Conservation (phyloP, 2,329 filamentous ascomycete genomes). For the Amauroascus niger region DNA sequence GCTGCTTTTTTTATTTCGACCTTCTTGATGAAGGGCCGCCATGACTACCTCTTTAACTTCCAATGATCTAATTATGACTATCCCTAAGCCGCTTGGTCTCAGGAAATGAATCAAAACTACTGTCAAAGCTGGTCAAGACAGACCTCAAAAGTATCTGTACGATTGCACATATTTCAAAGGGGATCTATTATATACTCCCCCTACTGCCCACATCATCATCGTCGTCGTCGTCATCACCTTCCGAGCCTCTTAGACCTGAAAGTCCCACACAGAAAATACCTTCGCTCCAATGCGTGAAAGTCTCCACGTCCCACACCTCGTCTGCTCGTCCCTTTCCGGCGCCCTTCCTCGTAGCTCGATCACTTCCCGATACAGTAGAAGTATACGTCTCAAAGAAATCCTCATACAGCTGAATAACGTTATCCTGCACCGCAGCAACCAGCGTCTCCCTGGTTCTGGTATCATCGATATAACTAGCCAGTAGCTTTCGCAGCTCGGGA, state of each 20-base stretch:
- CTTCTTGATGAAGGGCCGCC: too few species aligned
- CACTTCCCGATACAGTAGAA: slow-evolving; percentile 27
- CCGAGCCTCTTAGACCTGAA: slow-evolving; percentile 22
- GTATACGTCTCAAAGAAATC: slow-evolving; percentile 51
- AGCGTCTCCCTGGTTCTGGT: slow-evolving; percentile 56
- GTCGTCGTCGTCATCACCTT: slow-evolving; percentile 7
- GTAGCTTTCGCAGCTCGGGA: slow-evolving; percentile 44
- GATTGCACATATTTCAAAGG: neutral
- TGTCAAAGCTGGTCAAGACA: too few species aligned
- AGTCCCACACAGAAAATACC: slow-evolving; percentile 49
- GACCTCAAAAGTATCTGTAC: too few species aligned
- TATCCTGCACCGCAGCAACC: slow-evolving; percentile 56
- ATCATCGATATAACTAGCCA: slow-evolving; percentile 57
- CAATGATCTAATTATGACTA: too few species aligned
- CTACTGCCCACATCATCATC: neutral
- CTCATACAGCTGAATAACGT: slow-evolving; percentile 54
- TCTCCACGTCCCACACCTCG: slow-evolving; percentile 55
- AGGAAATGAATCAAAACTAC: too few species aligned
- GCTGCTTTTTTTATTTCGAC: too few species aligned
- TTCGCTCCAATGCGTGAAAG: slow-evolving; percentile 54
- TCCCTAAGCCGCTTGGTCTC: too few species aligned
- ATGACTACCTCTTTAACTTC: too few species aligned
- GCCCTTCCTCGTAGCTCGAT: slow-evolving; percentile 23
- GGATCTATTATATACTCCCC: neutral
- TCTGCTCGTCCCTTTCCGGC: slow-evolving; percentile 45